Percentiles rank a stretch among this genome's conserved stretches.
phyloP scores from a whole-genome alignment of 2,329 filamentous ascomycete genomes.

The Aureobasidium sp. region DNA sequence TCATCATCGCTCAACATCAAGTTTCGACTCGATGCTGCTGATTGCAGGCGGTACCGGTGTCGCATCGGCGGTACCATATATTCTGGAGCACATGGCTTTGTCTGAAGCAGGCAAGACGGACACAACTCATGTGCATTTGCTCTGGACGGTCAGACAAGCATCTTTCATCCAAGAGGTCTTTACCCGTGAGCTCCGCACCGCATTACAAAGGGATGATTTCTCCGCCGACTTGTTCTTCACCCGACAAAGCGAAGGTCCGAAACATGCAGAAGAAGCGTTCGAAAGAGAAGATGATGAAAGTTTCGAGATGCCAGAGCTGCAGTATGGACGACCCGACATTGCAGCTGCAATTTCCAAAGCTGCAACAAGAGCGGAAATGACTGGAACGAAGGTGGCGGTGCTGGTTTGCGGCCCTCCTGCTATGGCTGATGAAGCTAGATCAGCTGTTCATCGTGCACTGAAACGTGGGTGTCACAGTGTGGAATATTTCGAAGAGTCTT shows the following conservation, averaged over 20 bases:
- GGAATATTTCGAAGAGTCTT: slow-evolving; percentile 20
- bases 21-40: slow-evolving; percentile 45
- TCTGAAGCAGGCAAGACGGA: neutral
- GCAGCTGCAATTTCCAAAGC: slow-evolving; percentile 25
- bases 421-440: slow-evolving; percentile 19
- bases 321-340: slow-evolving; percentile 26
- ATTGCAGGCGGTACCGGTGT: slow-evolving; percentile 58
- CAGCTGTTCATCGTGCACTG: slow-evolving; percentile 8
- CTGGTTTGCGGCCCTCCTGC: slow-evolving; percentile 17
- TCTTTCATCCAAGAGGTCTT: slow-evolving; percentile 8
- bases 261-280: neutral
- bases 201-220: slow-evolving; percentile 16
- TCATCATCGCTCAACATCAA: slow-evolving; percentile 43
- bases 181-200: neutral
- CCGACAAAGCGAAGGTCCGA: neutral
- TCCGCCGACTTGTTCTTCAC: slow-evolving; percentile 28
- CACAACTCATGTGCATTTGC: neutral
- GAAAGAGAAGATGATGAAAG: neutral
- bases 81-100: slow-evolving; percentile 23
- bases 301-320: slow-evolving; percentile 17
- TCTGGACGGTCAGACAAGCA: slow-evolving; percentile 16
- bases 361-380: slow-evolving; percentile 1
- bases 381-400: neutral
- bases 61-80: slow-evolving; percentile 42
- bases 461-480: slow-evolving; percentile 1